Base-by-base conservation (phyloP, 129 eudicot species). In the Artemisia argyi region DNA sequence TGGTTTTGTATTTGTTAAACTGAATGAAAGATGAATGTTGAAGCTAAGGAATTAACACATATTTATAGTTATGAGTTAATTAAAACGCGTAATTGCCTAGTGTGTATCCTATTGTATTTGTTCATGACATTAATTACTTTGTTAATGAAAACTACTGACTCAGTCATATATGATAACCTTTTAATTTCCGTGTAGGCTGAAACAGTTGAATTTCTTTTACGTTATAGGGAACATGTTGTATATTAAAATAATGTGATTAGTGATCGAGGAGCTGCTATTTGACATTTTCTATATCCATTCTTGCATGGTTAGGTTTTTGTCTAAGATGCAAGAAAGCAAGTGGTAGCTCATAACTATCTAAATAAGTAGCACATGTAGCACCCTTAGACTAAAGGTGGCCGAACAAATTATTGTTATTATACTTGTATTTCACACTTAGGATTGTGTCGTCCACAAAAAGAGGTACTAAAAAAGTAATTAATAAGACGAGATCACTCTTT, bases 131-230 rank as follows among this genome's bases (percentile, higher is more conserved):
- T 62, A n/a, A 30, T 30, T 61, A 61, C 19, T 1, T 61, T 6
- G 7, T 13, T 5, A 63, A 32, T 63, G 68, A 63, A 30, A 51
- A 53, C 18, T n/a, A 53, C 39, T 24, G 73, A 69, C 4, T 52
- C n/a, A 4, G 60, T 69, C 72, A 63, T 30, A 30, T 30, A 30
- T 63, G 39, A 9, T 63, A 15, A 63, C 50, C 51, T 63, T 63
- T 35, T 19, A 9, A 26, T 4, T 26, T 60, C 26, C 11, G 22
- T 3, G 62, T 68, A 11, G 49, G 17, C 32, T 18, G 54, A 18
- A 3, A 65, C 46, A 39, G 47, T 44, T 18, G 26, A 65, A 42
- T 11, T 20, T 65, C 16, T 44, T 65, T 26, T 65, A 56, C 18
- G 54, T 65, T 17, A 3, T 55, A 6, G 46, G 16, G 16, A 52